Evolutionary conservation across 441 rosid genomes (phyloP), one percentile per base, ranked within the genome.

Genomic region (Iberis amara): DNA sequence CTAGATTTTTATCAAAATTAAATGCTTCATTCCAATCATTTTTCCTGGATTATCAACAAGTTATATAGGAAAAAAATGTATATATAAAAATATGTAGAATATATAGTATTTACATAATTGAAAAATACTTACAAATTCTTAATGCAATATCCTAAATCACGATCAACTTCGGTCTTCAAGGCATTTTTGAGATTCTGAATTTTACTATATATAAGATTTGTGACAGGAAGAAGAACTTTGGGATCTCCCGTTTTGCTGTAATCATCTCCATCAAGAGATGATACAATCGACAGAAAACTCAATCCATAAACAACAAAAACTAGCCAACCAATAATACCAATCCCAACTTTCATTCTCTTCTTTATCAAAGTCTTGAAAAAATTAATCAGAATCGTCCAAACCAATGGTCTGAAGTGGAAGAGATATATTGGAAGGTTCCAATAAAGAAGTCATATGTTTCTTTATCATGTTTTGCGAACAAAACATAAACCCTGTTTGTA

Each of bases 11-110:
- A 0, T 64, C 49, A 68, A 77, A 81, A 56, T 79, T 44, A 61
- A 81, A 79, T 4, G 85, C 85, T 39, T 61, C 78, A 65, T 77
- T 57, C 85, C 78, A 77, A 39, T 81, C 88, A 8, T 24, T 51
- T 5, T 73, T 52, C 75, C 88, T 81, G 77, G 52, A 67, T 63
- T 2, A 38, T 37, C 38, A 56, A 55, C 3, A 50, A 12, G 50
- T 37, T 6, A 44, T 10, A 42, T 5, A 6, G n/a, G 7, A 9
- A 62, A 47, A 18, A 37, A 14, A 35, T 18, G 21, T 18, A 1
- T 18, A 18, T 18, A 18, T 18, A 18, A 18, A 18, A 18, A 18
- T 18, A 18, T 18, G 21, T 18, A 18, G 31, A 59, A 51, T 27
- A 28, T 28, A 28, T 28, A 28, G 21, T 18, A 18, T 18, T 18